Evolutionary conservation across 805 yeast species (phyloP), one percentile per base, ranked within the genome.

Genomic region (Sugiyamaella floridensis): DNA sequence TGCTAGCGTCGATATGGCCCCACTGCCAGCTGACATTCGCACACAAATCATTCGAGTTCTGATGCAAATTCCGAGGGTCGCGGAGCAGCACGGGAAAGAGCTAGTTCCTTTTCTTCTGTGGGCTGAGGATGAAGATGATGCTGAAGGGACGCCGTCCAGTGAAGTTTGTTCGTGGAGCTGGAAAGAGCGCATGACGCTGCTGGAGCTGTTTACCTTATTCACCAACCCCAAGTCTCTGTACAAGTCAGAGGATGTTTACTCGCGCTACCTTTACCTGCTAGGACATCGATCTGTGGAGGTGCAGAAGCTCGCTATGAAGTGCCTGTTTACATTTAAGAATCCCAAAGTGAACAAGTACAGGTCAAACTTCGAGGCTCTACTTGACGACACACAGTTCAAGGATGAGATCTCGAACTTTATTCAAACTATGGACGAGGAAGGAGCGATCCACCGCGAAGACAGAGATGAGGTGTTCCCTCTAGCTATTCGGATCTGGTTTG

Each of bases 331-430:
- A 41, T 85, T 78, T 74, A 81, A 82, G 58, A 73, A 77, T 47
- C 75, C 78, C 1, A 73, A 72, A 2, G 68, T 88, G 34, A 76
- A 76, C 50, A 85, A 83, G 63, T 92, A 89, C 63, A 74, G 76
- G 52, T 96, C 85, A 55, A 83, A 84, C 59, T 71, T 93, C 60
- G 76, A 71, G 46, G 89, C 85, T 56, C 68, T 93, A 53, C 71
- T 92, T 15, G 97, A 92, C 65, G 95, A 89, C 55, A 79, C 86
- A 1, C 71, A 84, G 15, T 90, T 89, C 71, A 80, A 89, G 54
- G 99, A 93, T 68, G 97, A 90, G 67, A 71, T 90, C 29, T 73
- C 86, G 18, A 78, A 76, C 15, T 76, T 93, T 41, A 69, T 87
- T 16, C 75, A 77, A 16, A 74, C 73, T 40, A 71, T 76, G 18